A percentile compares a stretch with the other conserved stretches of the same genome.
Evolutionary conservation across 345 rosid species (phyloP).

Genomic region (Salix viminalis): DNA sequence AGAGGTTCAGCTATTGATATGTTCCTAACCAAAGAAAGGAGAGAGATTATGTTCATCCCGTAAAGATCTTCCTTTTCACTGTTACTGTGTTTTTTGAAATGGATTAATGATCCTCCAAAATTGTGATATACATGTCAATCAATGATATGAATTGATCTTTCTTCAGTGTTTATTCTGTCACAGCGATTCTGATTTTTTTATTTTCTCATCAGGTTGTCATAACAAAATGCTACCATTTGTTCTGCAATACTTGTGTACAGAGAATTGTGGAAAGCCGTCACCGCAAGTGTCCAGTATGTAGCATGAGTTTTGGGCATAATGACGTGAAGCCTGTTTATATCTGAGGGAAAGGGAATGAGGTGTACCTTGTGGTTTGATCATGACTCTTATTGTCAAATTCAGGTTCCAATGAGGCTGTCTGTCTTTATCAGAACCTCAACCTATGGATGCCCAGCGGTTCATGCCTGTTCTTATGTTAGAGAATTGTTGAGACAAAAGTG

Average conservation of each 20-base stretch:
- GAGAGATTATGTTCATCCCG: too few species aligned
- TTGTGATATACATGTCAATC: background rate
- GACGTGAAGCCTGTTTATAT: conserved; percentile 96
- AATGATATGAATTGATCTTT: background rate
- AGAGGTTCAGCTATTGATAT: background rate
- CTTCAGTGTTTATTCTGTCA: background rate
- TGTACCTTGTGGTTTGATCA: background rate
- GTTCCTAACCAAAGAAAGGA: too few species aligned
- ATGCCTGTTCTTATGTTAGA: conserved; percentile 8
- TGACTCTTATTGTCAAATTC: background rate
- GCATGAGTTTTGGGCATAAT: conserved; percentile 75
- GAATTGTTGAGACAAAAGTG: conserved; percentile 9
- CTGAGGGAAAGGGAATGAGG: conserved; percentile 19
- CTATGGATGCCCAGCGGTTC: conserved; percentile 19
- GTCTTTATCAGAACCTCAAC: background rate
- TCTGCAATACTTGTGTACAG: conserved; percentile 84
- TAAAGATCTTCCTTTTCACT: background rate
- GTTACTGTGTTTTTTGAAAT: background rate
- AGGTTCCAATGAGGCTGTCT: background rate
- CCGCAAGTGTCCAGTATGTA: conserved; percentile 82
- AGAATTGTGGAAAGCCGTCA: conserved; percentile 67
- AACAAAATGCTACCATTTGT: conserved; percentile 91
- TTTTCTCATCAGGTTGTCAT: conserved; percentile 67
- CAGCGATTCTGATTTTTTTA: background rate
- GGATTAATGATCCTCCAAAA: background rate